These are phyloP conservation scores for Suillus variegatus DNA, from an alignment of 768 basidiomycete genomes.

Conservation along the genomic window DNA sequence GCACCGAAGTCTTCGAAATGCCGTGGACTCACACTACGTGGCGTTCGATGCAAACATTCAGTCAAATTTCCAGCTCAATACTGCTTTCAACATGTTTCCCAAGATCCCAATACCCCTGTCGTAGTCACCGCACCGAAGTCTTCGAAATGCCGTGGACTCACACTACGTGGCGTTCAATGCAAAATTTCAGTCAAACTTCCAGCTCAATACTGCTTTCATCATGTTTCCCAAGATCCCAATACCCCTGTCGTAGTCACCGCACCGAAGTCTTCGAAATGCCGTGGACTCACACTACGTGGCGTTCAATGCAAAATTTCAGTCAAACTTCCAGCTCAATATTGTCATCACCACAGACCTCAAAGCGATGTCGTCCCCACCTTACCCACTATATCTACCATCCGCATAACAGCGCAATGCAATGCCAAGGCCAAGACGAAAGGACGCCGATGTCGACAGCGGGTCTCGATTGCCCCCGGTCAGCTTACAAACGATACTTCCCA, in stretches of 20 bases:
- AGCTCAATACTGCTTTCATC: no score
- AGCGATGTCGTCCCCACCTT: background rate
- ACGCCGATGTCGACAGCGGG: background rate
- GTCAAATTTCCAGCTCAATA: no score
- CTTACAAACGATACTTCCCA: background rate
- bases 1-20: background rate
- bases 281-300: background rate
- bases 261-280: background rate
- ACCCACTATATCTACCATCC: no score
- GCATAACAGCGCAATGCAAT: background rate
- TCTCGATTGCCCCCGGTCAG: no score
- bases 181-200: no score
- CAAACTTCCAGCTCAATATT: background rate
- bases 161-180: no score
- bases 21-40: background rate
- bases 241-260: no score
- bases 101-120: no score
- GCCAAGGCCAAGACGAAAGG: background rate
- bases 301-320: background rate
- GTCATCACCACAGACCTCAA: background rate
- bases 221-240: no score
- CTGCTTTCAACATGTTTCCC: no score
- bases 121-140: no score
- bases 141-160: background rate
- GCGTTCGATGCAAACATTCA: no score